A percentile compares a stretch with the other conserved stretches of the same genome.
These are phyloP conservation scores for Globisporangium rhizosaccharum DNA, from an alignment of 352 stramenopile species.

Conservation along the genomic window DNA sequence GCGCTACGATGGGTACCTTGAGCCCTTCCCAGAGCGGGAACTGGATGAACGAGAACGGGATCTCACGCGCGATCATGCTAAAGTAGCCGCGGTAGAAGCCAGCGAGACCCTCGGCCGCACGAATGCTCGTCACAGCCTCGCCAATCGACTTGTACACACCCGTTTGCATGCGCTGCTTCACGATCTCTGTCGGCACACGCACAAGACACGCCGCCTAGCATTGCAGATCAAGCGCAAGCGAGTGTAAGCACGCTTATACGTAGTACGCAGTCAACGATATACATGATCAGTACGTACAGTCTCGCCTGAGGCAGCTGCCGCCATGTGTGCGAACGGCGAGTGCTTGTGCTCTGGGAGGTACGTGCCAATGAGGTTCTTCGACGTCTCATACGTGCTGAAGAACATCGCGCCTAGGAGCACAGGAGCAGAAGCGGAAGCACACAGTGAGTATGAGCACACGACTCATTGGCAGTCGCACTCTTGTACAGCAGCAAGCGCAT, in stretches of 20 bases:
- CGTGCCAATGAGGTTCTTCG: conserved; percentile 69
- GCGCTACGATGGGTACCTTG: conserved; percentile 66
- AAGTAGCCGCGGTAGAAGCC: conserved; percentile 97
- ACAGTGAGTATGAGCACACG: not conserved
- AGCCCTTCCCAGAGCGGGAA: conserved; percentile 98
- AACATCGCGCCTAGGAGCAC: conserved; percentile 68
- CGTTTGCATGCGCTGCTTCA: conserved; percentile 99
- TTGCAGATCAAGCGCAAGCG: not conserved
- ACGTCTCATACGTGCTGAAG: conserved; percentile 89
- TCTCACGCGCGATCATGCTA: conserved; percentile 97
- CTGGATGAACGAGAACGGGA: conserved; percentile 99
- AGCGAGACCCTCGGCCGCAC: conserved; percentile 60
- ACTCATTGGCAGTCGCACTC: not conserved
- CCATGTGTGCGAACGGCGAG: conserved; percentile 93
- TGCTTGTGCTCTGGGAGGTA: conserved; percentile 61
- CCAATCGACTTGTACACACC: conserved; percentile 78
- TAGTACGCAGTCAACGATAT: not conserved
- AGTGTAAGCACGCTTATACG: not conserved
- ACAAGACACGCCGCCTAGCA: conserved; percentile 92
- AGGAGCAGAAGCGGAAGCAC: not conserved
- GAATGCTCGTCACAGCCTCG: conserved; percentile 71
- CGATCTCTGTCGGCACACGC: conserved; percentile 97
- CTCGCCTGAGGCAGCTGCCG: conserved; percentile 92
- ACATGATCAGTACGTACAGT: conserved; percentile 38
- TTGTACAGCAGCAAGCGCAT: not conserved